Evolutionary conservation across 768 basidiomycete species (phyloP).

Genomic region (Podaxis sp.): DNA sequence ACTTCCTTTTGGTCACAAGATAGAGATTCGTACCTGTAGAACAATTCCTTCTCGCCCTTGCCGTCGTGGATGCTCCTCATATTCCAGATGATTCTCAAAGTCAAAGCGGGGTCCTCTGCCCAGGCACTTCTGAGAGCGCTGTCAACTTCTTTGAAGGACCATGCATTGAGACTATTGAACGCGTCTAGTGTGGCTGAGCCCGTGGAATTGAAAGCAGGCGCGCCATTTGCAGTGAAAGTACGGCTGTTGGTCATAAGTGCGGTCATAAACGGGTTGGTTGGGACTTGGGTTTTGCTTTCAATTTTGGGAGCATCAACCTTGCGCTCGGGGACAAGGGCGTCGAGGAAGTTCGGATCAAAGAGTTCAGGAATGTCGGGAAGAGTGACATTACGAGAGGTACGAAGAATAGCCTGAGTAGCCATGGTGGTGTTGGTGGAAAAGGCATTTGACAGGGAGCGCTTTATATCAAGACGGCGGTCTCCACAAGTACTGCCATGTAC

Average conservation of each 20-base stretch:
- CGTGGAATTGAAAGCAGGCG: slow-evolving; percentile 54
- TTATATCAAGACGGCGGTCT: no score
- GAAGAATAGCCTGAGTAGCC: slow-evolving; percentile 20
- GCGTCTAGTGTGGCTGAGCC: slow-evolving; percentile 54
- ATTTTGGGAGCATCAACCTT: background rate
- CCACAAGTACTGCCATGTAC: no score
- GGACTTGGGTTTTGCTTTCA: slow-evolving; percentile 6
- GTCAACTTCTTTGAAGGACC: slow-evolving; percentile 28
- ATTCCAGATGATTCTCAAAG: slow-evolving; percentile 68
- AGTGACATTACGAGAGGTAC: slow-evolving; percentile 43
- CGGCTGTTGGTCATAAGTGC: slow-evolving; percentile 47
- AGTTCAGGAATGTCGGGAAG: slow-evolving; percentile 62
- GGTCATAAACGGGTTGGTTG: slow-evolving; percentile 53
- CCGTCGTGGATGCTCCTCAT: slow-evolving; percentile 71
- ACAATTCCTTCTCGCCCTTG: slow-evolving; percentile 56
- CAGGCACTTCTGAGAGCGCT: slow-evolving; percentile 48
- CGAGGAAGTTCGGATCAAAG: slow-evolving; percentile 53
- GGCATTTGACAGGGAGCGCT: no score
- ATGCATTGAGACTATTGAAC: slow-evolving; percentile 42
- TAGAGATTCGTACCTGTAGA: slow-evolving; percentile 46
- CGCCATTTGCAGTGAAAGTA: slow-evolving; percentile 48
- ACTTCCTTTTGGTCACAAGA: background rate
- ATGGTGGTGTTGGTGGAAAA: slow-evolving; percentile 15
- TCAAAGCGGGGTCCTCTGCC: slow-evolving; percentile 56
- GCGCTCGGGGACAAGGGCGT: slow-evolving; percentile 48